Conservation (phyloP, 1,139 yeast species). For the Yamadazyma atlantica region DNA sequence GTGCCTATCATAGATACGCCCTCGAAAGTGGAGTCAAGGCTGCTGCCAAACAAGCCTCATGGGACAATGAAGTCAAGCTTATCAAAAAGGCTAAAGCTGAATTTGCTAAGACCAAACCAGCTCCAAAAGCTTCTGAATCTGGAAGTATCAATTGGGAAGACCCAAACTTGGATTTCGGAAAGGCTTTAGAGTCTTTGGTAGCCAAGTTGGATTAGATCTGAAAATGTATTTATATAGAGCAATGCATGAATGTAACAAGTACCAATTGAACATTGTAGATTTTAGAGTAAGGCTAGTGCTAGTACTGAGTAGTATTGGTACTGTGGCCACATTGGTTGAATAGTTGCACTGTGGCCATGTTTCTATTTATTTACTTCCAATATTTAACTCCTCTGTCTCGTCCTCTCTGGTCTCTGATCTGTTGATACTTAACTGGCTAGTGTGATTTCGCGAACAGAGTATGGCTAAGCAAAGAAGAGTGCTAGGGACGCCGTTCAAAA, state of each 20-base stretch:
- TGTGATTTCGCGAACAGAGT: background rate
- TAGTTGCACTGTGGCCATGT: no score
- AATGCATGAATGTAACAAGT: constrained; percentile 2
- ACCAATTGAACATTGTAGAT: background rate
- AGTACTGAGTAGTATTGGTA: no score
- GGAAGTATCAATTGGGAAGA: constrained; percentile 77
- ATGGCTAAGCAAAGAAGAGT: constrained; percentile 6
- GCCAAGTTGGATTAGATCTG: constrained; percentile 41
- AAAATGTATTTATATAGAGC: constrained; percentile 1
- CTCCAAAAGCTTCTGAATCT: constrained; percentile 36
- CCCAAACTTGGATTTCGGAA: constrained; percentile 82
- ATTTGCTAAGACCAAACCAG: constrained; percentile 67
- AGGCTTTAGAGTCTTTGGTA: constrained; percentile 44
- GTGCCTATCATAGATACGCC: constrained; percentile 79
- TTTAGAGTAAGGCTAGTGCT: no score
- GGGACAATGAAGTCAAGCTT: constrained; percentile 68
- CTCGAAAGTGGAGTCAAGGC: constrained; percentile 65
- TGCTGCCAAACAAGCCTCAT: constrained; percentile 41
- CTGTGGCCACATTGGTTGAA: no score
- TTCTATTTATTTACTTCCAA: no score
- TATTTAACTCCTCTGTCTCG: no score
- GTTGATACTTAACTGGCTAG: no score
- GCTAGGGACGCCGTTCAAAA: constrained; percentile 5
- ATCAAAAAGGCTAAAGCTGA: constrained; percentile 87
- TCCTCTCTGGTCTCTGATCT: no score